Base-by-base conservation (phyloP, 768 basidiomycete species). In the Trametes gibbosa region DNA sequence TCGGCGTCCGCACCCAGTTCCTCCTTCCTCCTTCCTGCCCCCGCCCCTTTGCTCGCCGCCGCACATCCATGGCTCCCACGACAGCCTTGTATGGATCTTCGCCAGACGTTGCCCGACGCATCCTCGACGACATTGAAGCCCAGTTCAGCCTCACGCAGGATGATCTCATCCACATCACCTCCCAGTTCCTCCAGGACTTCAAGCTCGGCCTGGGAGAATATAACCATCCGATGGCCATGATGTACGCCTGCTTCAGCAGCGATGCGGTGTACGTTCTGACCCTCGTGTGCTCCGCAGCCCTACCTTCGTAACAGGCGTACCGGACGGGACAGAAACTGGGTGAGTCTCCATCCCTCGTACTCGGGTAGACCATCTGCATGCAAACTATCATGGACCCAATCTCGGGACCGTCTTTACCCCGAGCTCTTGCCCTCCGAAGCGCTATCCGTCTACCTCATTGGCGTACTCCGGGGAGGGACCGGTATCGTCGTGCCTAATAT, bases 291-390 rank as follows among this genome's bases (percentile, higher is more conserved):
- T 52, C 25, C 56, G 24, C 66, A 95, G 92, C 64, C 97, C 97
- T 6, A 90, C 93, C 10, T 99, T 92, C 74, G 92, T 98, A 42
- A 93, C 90, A n/a, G 88, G 89, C 50, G 92, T 97, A 24, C 97
- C 97, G 45, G 82, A 97, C 72, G 97, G 97, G 46, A 84, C 87
- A 50, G 97, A 99, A 75, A 89, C 84, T 58, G 97, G 97, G 93
- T 94, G 73, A 68, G 68, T 66, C 6, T 29, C 23, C 50, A 23
- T 23, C 24, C 29, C 50, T 48, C 16, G 29, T 57, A 35, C 43
- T 9, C n/a, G 9, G 3, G 23, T 21, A 3, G 43, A n/a, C n/a
- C 43, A 23, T 21, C 21, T 32, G 29, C 29, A 5, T 45, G 39
- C 34, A 41, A 25, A 8, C 43, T 24, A 34, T 58, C 53, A 12